These are phyloP conservation scores for Inonotus hispidus DNA, from an alignment of 1,284 basidiomycete species.

Conservation along the genomic window DNA sequence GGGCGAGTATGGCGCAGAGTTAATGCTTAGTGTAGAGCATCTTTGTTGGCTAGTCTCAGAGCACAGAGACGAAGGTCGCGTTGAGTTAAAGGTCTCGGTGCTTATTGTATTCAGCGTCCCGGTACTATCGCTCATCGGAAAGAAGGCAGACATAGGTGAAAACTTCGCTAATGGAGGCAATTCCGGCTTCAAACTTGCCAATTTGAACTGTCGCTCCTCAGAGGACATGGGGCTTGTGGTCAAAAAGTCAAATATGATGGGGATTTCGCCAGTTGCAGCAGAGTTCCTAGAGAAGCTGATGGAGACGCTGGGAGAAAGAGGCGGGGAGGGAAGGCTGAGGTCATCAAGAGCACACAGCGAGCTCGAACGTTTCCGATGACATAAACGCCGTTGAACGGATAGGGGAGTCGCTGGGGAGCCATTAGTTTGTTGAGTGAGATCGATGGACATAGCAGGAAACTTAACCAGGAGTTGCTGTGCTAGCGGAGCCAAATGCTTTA, in stretches of 20 bases:
- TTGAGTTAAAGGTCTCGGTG: conserved; percentile 8
- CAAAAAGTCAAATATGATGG: conserved; percentile 15
- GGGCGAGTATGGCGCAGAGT: not conserved
- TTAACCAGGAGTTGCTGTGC: not conserved
- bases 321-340: conserved; percentile 9
- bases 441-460: not conserved
- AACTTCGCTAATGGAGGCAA: conserved; percentile 15
- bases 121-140: conserved; percentile 14
- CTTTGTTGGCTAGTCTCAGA: not conserved
- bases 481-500: not conserved
- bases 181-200: conserved; percentile 10
- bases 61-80: not conserved
- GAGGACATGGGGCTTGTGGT: conserved; percentile 10
- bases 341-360: conserved; percentile 15
- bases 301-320: conserved; percentile 12
- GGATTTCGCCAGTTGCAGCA: conserved; percentile 12
- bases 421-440: not conserved
- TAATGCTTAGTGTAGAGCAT: not conserved
- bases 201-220: conserved; percentile 1
- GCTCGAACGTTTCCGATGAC: conserved; percentile 12
- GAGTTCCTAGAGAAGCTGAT: not conserved
- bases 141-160: conserved; percentile 18
- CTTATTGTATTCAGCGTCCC: conserved; percentile 11
- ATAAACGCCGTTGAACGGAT: not conserved
- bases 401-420: not conserved